These are phyloP conservation scores for Hericium alpestre DNA, from an alignment of 768 basidiomycete genomes.

Conservation along the genomic window DNA sequence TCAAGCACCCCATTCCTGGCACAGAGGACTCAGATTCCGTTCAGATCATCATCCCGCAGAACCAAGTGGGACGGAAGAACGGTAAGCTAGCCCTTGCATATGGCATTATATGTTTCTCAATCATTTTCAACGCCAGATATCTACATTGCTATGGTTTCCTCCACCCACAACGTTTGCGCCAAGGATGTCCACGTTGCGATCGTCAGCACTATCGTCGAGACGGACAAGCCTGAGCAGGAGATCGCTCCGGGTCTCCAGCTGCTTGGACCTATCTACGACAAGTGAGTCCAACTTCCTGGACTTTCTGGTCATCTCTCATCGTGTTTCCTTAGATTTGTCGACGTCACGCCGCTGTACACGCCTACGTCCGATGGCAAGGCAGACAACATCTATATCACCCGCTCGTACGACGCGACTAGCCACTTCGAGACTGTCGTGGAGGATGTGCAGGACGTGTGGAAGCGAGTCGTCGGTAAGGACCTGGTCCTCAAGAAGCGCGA, in stretches of 20 bases:
- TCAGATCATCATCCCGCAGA: constrained; percentile 98
- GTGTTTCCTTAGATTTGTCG: constrained; percentile 60
- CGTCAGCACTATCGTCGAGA: constrained; percentile 97
- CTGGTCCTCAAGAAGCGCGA: constrained; percentile 86
- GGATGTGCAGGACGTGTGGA: constrained; percentile 95
- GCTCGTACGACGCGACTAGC: constrained; percentile 95
- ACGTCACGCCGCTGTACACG: constrained; percentile 78
- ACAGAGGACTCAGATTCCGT: constrained; percentile 92
- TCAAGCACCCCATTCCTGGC: constrained; percentile 96
- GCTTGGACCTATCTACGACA: constrained; percentile 86
- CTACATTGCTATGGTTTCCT: constrained; percentile 95
- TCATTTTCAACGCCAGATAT: constrained; percentile 56
- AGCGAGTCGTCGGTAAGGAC: constrained; percentile 66
- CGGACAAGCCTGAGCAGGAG: constrained; percentile 82
- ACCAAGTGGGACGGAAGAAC: constrained; percentile 87
- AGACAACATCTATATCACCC: constrained; percentile 95
- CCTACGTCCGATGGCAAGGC: constrained; percentile 71
- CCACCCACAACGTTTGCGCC: constrained; percentile 95
- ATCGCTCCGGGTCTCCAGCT: constrained; percentile 87
- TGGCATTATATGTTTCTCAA: not conserved
- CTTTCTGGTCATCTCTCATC: not conserved
- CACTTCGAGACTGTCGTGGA: constrained; percentile 99
- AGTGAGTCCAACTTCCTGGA: constrained; percentile 40
- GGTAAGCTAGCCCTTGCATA: constrained; percentile 39
- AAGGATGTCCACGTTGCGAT: constrained; percentile 94